These are phyloP conservation scores for Melampsora americana DNA, from an alignment of 1,284 basidiomycete genomes.

Conservation along the genomic window DNA sequence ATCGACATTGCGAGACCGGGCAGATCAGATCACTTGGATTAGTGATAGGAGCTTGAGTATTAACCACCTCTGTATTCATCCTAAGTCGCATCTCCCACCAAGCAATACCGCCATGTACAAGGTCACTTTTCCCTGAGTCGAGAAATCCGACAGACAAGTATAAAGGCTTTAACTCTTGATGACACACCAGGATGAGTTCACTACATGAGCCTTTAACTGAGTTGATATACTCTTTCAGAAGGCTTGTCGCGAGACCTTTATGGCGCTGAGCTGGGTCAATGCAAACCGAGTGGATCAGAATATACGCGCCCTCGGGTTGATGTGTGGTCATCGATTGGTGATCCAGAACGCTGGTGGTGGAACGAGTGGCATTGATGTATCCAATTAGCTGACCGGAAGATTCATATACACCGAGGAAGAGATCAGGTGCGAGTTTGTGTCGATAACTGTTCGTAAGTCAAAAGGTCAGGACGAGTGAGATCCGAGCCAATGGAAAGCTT, in stretches of 20 bases:
- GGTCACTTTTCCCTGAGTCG: conserved; percentile 61
- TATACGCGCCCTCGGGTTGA: conserved; percentile 59
- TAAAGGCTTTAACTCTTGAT: conserved; percentile 62
- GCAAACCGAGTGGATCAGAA: conserved; percentile 69
- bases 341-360: conserved; percentile 60
- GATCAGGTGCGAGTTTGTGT: conserved; percentile 62
- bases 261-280: conserved; percentile 58
- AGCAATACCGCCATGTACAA: conserved; percentile 63
- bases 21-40: conserved; percentile 63
- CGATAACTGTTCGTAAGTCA: conserved; percentile 58
- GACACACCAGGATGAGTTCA: conserved; percentile 62
- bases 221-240: conserved; percentile 63
- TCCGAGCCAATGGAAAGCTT: background rate
- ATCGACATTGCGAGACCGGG: conserved; percentile 70
- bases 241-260: conserved; percentile 60
- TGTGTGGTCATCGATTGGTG: conserved; percentile 67
- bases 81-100: conserved; percentile 66
- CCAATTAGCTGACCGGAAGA: conserved; percentile 58
- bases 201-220: conserved; percentile 53
- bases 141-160: conserved; percentile 66
- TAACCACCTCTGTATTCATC: conserved; percentile 52
- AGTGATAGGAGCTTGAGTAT: conserved; percentile 53
- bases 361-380: conserved; percentile 66
- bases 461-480: conserved; percentile 17
- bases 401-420: conserved; percentile 66